Evolutionary conservation across 164 flowering plant genomes (phyloP), one percentile per base, ranked within the genome.

Genomic region (Cinnamomum chago): DNA sequence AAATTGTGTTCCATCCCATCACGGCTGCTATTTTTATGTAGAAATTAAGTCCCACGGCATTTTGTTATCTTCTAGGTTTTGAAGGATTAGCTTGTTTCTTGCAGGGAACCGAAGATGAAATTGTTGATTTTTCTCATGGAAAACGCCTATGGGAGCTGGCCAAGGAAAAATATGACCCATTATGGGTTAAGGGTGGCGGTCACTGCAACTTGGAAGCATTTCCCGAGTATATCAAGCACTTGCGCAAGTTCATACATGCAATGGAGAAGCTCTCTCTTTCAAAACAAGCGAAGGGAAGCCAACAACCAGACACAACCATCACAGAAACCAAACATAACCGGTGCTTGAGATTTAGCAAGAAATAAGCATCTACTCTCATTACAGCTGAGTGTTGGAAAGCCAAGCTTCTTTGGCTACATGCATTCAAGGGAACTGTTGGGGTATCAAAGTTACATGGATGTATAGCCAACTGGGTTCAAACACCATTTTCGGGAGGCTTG

Each of bases 141-240:
- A 96, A 92, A 79, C 91, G 97, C 14, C 74, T 96, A 72, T 96
- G 95, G 98, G 98, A 96, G 74, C 90, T 96, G 40, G 62, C 97
- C 23, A 91, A 89, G 81, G 98, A 91, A 78, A 96, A 94, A 76
- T 96, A 90, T 71, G 98, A 96, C 24, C 99, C 99, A 0, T 77
- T 96, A 66, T 96, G 99, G 99, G 85, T 96, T 11, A 84, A 92
- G 75, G 97, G 98, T 7, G 99, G 98, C 11, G 97, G 97, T 2
- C 99, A 96, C 79, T 96, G 97, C 84, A 96, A 96, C 85, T 87
- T 96, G 23, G 99, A 96, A 78, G 90, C 97, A 3, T 96, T 85
- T 79, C 98, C 99, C 0, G 98, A 96, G 84, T 96, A 89, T 87
- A 94, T 96, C 47, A 91, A 88, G 77, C 97, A 96, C 84, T 78